Conservation (phyloP, 2,329 filamentous ascomycete species). For the Fusarium concolor region DNA sequence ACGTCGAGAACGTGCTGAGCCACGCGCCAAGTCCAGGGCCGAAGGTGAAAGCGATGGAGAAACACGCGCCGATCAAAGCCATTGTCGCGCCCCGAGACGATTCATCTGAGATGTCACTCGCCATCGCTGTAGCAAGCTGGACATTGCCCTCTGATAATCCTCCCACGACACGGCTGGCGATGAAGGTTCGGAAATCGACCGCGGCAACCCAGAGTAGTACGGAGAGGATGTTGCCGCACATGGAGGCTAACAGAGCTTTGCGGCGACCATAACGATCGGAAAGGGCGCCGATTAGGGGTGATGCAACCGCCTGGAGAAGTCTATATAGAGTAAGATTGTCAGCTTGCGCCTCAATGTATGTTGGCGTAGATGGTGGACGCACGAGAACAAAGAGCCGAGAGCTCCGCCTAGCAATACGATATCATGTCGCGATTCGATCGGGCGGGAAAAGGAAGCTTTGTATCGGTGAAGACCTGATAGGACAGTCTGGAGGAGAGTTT, state of each 20-base stretch:
- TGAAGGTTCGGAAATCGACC: constrained; percentile 93
- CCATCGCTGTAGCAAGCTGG: constrained; percentile 94
- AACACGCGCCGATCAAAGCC: constrained; percentile 95
- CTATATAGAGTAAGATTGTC: constrained; percentile 55
- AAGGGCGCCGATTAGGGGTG: constrained; percentile 87
- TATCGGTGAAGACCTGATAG: constrained; percentile 90
- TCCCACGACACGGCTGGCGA: constrained; percentile 91
- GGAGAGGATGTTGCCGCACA: constrained; percentile 92
- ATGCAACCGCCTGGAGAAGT: constrained; percentile 90
- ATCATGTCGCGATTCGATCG: constrained; percentile 96
- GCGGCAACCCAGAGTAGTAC: constrained; percentile 95
- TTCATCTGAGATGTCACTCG: constrained; percentile 93
- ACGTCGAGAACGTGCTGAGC: constrained; percentile 79
- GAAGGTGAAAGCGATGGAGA: constrained; percentile 97
- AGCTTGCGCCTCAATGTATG: background rate
- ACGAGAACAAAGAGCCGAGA: constrained; percentile 89
- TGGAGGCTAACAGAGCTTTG: constrained; percentile 87
- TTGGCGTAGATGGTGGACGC: constrained; percentile 35
- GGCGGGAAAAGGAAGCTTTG: constrained; percentile 90
- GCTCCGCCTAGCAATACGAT: constrained; percentile 95
- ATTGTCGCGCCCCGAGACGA: constrained; percentile 88
- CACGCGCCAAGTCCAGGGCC: constrained; percentile 92
- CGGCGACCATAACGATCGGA: constrained; percentile 91
- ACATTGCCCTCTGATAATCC: constrained; percentile 97
- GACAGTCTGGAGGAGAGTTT: constrained; percentile 81